Evolutionary conservation across 2,329 filamentous ascomycete species (phyloP).

Genomic region (Ceratocystis diversiconidia): DNA sequence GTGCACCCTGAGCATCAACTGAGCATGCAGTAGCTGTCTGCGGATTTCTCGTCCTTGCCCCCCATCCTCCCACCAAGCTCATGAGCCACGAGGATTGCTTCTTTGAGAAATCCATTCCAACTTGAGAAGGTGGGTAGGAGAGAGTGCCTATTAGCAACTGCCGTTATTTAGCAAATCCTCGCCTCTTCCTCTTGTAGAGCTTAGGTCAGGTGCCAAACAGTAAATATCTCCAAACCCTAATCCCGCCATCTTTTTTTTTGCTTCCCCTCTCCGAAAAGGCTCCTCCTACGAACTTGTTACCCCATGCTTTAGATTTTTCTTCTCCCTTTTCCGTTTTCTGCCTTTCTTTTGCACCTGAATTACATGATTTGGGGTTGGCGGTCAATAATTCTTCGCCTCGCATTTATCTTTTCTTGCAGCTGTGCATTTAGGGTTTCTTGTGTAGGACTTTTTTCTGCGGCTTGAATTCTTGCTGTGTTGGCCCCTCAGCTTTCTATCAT

Average conservation of each 20-base stretch:
- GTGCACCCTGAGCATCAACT: background rate
- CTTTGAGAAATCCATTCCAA: background rate
- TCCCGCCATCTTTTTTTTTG: conserved; percentile 6
- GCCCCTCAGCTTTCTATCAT: background rate
- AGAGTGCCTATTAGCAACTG: background rate
- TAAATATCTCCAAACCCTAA: background rate
- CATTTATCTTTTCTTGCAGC: background rate
- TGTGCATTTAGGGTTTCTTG: conserved; percentile 8
- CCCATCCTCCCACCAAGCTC: background rate
- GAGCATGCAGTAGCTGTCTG: background rate
- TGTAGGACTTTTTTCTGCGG: background rate
- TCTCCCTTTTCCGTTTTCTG: background rate
- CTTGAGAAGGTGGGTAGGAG: too few species aligned
- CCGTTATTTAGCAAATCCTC: background rate
- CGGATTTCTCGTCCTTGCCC: background rate
- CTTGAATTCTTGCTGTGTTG: background rate
- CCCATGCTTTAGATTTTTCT: conserved; percentile 2
- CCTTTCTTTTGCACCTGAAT: background rate
- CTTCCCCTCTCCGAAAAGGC: background rate
- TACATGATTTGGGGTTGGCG: conserved; percentile 9
- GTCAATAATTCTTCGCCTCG: conserved; percentile 9
- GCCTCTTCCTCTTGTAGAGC: background rate
- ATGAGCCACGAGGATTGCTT: background rate
- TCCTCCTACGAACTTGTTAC: background rate
- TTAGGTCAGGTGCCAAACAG: too few species aligned